A percentile compares a stretch with the other conserved stretches of the same genome.
phyloP scores from a whole-genome alignment of 2,329 filamentous ascomycete genomes.

The Talaromyces sp. region DNA sequence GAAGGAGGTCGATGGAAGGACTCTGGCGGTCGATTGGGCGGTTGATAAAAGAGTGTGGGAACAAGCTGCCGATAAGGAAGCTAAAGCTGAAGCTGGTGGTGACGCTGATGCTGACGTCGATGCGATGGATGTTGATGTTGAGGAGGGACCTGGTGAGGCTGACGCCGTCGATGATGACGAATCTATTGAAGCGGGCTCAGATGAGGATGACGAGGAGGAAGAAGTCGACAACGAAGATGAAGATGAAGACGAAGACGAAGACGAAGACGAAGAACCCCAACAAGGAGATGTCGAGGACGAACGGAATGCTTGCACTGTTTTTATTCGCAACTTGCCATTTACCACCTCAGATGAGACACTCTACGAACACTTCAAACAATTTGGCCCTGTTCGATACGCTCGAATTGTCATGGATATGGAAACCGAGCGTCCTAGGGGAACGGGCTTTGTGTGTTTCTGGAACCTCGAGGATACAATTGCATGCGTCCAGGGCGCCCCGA shows the following conservation, averaged over 20 bases:
- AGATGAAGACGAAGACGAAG: conserved; percentile 37
- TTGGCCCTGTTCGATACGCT: conserved; percentile 85
- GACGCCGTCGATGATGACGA: conserved; percentile 39
- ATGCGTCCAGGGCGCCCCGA: conserved; percentile 74
- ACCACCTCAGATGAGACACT: conserved; percentile 77
- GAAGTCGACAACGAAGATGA: conserved; percentile 42
- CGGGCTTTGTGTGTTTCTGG: conserved; percentile 92
- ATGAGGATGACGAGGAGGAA: conserved; percentile 36
- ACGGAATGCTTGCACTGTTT: conserved; percentile 70
- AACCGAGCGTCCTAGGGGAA: conserved; percentile 83
- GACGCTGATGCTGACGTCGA: conserved; percentile 25
- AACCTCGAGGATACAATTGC: conserved; percentile 67
- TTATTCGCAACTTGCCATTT: conserved; percentile 92
- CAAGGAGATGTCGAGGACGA: conserved; percentile 45
- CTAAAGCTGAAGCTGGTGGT: conserved; percentile 16
- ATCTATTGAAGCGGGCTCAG: conserved; percentile 31
- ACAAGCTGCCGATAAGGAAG: conserved; percentile 40
- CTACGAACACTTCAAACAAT: conserved; percentile 79
- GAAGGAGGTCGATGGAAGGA: conserved; percentile 81
- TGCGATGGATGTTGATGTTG: conserved; percentile 16
- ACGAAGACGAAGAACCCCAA: conserved; percentile 41
- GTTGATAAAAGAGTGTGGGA: conserved; percentile 89
- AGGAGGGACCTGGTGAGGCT: conserved; percentile 33
- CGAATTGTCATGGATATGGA: conserved; percentile 82
- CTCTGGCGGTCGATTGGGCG: conserved; percentile 92